Base-by-base conservation (phyloP, 768 basidiomycete genomes). In the Thelephora ganbajun region DNA sequence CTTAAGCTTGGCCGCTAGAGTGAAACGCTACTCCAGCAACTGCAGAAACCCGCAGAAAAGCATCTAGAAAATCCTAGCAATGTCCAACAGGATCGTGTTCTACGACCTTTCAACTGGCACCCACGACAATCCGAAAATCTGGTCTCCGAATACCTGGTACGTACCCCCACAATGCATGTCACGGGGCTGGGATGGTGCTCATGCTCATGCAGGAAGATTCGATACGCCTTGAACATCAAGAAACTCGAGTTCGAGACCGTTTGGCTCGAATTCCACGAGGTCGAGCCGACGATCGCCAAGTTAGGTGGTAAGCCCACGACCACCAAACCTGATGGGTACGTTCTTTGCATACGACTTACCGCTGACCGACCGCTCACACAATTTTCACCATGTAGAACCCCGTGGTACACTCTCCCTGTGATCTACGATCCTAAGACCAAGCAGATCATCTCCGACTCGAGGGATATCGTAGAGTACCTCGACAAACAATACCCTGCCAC, bases 401-500 rank as follows among this genome's bases (percentile, higher is more conserved):
- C n/a, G n/a, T n/a, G n/a, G n/a, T 73, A 75, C 57, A 74, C 71
- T 11, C 59, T 74, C 0, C 77, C 78, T 0, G 63, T 68, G 23
- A 73, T 80, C 47, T 55, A 69, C 52, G 75, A 78, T 53, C 65
- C 67, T 0, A 56, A 57, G 33, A 74, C 70, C 5, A 63, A 61
- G 5, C 50, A 55, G 1, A 48, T 59, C 5, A 33, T 77, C 26
- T 51, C 66, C 9, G 71, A 77, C 30, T 76, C 75, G 0, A 52
- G 59, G 35, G 54, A 51, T 30, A 77, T 79, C 48, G 74, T 71
- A 1, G 52, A 62, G 13, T 76, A 79, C 56, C 63, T 78, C 48
- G 76, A 78, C 47, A 58, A 61, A 1, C 62, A 64, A 1, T 78
- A 76, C 52, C 72, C 76, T 0, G 57, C 63, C 43, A 63, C 68